Conservation (phyloP, 257 asterid genomes). For the Penstemon newberryi region DNA sequence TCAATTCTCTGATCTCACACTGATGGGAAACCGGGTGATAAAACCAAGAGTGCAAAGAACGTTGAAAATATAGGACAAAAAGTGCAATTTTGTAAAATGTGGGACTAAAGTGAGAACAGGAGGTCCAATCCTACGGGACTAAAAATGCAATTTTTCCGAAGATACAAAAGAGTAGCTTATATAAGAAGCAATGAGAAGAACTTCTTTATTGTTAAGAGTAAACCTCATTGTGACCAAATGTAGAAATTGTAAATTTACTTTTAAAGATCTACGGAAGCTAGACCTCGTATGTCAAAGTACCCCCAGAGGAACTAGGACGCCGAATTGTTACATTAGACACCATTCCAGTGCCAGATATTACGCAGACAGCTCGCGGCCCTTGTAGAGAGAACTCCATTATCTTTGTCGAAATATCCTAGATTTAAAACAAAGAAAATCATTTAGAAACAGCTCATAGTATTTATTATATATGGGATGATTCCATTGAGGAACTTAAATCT, state of each 20-base stretch:
- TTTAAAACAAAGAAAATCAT: conserved; percentile 12
- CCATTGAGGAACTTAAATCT: background rate
- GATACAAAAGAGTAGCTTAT: too few relatives aligned
- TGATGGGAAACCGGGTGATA: too few relatives aligned
- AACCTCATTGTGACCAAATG: background rate
- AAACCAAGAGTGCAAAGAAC: too few relatives aligned
- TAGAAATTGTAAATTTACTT: background rate
- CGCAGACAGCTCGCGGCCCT: conserved; percentile 85
- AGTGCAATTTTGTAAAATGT: too few relatives aligned
- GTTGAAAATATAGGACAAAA: too few relatives aligned
- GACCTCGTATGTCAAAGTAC: conserved; percentile 83
- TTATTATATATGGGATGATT: background rate
- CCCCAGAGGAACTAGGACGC: conserved; percentile 78
- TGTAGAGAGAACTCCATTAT: conserved; percentile 67
- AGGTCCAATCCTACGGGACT: too few relatives aligned
- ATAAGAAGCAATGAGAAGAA: background rate
- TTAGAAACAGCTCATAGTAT: conserved; percentile 12
- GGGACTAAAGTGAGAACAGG: too few relatives aligned
- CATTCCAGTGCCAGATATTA: conserved; percentile 73
- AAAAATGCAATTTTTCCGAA: too few relatives aligned
- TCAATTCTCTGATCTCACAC: too few relatives aligned
- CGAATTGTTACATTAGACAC: conserved; percentile 73
- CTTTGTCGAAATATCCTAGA: conserved; percentile 69
- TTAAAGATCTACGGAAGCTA: conserved; percentile 4
- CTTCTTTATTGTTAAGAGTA: background rate